phyloP scores from a whole-genome alignment of 345 rosid species.

The Lumnitzera racemosa region DNA sequence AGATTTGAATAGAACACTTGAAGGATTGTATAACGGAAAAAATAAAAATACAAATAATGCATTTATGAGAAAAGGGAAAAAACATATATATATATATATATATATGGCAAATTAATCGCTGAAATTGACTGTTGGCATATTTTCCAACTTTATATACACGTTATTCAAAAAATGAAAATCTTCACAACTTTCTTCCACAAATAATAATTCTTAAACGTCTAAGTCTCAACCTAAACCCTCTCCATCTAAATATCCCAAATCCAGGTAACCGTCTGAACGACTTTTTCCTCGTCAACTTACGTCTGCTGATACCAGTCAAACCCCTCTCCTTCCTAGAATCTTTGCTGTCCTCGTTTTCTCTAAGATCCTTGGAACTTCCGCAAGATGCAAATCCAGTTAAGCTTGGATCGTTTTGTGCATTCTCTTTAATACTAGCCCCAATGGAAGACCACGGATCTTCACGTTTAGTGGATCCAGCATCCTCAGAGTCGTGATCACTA shows the following conservation, averaged over 20 bases:
- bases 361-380: constrained; percentile 14
- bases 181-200: constrained; percentile 26
- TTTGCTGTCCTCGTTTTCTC: constrained; percentile 4
- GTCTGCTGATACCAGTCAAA: constrained; percentile 1
- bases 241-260: constrained; percentile 23
- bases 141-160: background rate
- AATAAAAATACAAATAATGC: no score
- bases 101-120: no score
- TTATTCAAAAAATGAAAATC: background rate
- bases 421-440: background rate
- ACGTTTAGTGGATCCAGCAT: constrained; percentile 4
- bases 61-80: no score
- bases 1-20: no score
- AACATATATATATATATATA: no score
- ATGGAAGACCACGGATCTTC: constrained; percentile 35
- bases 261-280: constrained; percentile 43
- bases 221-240: constrained; percentile 23
- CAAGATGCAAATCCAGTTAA: background rate
- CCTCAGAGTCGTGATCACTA: constrained; percentile 9
- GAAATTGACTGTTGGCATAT: no score
- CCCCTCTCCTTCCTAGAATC: background rate
- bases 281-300: constrained; percentile 32
- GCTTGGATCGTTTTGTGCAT: background rate
- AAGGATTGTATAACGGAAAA: no score
- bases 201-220: constrained; percentile 37